Percentiles rank a stretch among this genome's conserved stretches.
These are phyloP conservation scores for Poa pratensis DNA, from an alignment of 176 grass and related monocot species.

Conservation along the genomic window DNA sequence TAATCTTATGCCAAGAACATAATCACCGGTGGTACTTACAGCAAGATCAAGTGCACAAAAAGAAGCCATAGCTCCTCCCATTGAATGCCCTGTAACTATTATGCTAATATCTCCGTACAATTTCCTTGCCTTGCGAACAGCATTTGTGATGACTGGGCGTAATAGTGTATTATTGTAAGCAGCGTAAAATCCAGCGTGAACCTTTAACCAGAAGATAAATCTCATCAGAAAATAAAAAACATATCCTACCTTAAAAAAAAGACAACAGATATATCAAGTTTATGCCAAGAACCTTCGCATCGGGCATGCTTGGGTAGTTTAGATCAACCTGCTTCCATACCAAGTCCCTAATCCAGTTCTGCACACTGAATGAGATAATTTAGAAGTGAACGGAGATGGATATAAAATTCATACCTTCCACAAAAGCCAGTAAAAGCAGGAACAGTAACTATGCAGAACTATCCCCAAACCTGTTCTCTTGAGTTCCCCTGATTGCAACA, in stretches of 20 bases:
- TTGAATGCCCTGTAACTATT: constrained; percentile 74
- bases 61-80: constrained; percentile 75
- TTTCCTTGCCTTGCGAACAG: constrained; percentile 51
- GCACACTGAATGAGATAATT: constrained; percentile 49
- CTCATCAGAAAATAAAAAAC: constrained; percentile 11
- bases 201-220: constrained; percentile 55
- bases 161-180: constrained; percentile 68
- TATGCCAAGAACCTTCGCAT: constrained; percentile 45
- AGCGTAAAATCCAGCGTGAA: constrained; percentile 70
- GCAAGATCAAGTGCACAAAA: constrained; percentile 73
- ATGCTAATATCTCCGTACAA: constrained; percentile 41
- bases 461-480: constrained; percentile 83
- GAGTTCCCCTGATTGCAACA: constrained; percentile 91
- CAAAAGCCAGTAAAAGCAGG: background rate
- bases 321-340: constrained; percentile 86
- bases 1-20: background rate
- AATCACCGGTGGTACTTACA: constrained; percentile 24
- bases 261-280: background rate
- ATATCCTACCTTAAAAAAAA: background rate
- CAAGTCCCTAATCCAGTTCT: constrained; percentile 85
- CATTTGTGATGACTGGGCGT: constrained; percentile 50
- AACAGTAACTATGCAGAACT: background rate
- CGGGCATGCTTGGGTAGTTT: constrained; percentile 63
- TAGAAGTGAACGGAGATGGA: background rate
- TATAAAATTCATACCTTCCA: background rate